Evolutionary conservation across 2,329 filamentous ascomycete genomes (phyloP).

Genomic region (Aspergillus ochraceus): DNA sequence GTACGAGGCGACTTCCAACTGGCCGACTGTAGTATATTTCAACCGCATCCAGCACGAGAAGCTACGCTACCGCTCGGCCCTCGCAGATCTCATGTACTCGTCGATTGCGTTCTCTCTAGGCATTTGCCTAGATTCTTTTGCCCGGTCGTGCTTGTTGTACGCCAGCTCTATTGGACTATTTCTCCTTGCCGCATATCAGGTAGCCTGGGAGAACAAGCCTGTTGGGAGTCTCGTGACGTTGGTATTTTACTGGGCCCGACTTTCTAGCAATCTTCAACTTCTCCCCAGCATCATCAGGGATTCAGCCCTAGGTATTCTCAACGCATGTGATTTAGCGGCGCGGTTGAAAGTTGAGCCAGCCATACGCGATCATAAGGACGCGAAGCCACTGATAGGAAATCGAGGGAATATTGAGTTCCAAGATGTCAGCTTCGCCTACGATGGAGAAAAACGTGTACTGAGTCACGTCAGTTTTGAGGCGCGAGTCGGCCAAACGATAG

Average conservation of each 20-base stretch:
- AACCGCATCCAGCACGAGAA: constrained; percentile 47
- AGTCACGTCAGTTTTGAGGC: constrained; percentile 50
- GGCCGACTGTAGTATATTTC: background rate
- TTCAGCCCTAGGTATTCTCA: constrained; percentile 57
- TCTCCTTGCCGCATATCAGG: constrained; percentile 55
- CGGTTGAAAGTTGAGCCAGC: constrained; percentile 51
- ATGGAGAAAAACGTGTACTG: constrained; percentile 49
- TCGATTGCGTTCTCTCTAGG: constrained; percentile 36
- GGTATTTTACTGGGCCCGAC: constrained; percentile 57
- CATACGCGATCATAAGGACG: constrained; percentile 35
- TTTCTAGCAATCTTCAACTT: constrained; percentile 50
- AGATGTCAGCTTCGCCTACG: constrained; percentile 55
- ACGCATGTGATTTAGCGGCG: constrained; percentile 57
- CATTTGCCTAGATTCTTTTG: constrained; percentile 35
- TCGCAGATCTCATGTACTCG: constrained; percentile 39
- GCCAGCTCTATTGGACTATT: constrained; percentile 51
- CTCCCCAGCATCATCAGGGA: constrained; percentile 52
- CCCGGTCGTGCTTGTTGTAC: constrained; percentile 49
- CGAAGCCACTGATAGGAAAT: background rate
- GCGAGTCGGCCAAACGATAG: constrained; percentile 52
- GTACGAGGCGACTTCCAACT: background rate
- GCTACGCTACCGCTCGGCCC: constrained; percentile 46
- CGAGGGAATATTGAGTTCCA: constrained; percentile 50
- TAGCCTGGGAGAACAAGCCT: constrained; percentile 50
- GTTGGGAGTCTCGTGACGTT: constrained; percentile 66